These are phyloP conservation scores for Cyanidiococcus yangmingshanensis DNA, from an alignment of 23 red algal genomes.

Conservation along the genomic window DNA sequence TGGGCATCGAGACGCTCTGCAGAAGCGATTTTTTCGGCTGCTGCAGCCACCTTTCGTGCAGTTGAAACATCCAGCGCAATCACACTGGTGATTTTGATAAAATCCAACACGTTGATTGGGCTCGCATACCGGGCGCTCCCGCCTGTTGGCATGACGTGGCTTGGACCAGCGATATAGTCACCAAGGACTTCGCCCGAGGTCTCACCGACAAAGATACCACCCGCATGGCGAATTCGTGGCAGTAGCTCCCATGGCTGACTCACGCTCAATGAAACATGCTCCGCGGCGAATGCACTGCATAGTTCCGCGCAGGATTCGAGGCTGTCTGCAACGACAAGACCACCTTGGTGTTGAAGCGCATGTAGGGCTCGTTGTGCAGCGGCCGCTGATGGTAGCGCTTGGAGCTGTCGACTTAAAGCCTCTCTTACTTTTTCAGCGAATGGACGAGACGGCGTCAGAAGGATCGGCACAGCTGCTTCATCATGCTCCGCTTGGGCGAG, in stretches of 20 bases:
- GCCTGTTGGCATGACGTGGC: conserved; percentile 91
- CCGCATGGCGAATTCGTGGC: conserved; percentile 61
- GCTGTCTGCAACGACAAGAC: conserved; percentile 36
- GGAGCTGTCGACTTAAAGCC: conserved; percentile 54
- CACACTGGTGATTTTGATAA: conserved; percentile 81
- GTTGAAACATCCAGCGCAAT: conserved; percentile 39
- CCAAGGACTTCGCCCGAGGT: conserved; percentile 72
- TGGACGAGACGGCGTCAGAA: conserved; percentile 31
- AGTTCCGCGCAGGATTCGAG: conserved; percentile 64
- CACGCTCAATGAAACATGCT: conserved; percentile 77
- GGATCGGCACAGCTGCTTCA: conserved; percentile 60
- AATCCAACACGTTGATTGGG: conserved; percentile 64
- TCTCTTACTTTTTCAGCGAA: conserved; percentile 38
- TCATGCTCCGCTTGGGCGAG: conserved; percentile 98
- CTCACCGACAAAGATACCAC: conserved; percentile 82
- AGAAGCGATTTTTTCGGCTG: conserved; percentile 68
- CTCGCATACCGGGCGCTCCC: conserved; percentile 67
- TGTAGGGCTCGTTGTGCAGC: conserved; percentile 33
- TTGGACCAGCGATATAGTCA: conserved; percentile 92
- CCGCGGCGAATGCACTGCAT: conserved; percentile 70
- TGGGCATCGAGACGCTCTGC: conserved; percentile 75
- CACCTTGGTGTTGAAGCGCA: conserved; percentile 57
- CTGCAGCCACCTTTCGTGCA: conserved; percentile 33
- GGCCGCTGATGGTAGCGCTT: conserved; percentile 17
- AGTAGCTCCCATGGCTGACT: conserved; percentile 59